Evolutionary conservation across 1,139 yeast species (phyloP), one percentile per base, ranked within the genome.

Genomic region (Suhomyces maxii): DNA sequence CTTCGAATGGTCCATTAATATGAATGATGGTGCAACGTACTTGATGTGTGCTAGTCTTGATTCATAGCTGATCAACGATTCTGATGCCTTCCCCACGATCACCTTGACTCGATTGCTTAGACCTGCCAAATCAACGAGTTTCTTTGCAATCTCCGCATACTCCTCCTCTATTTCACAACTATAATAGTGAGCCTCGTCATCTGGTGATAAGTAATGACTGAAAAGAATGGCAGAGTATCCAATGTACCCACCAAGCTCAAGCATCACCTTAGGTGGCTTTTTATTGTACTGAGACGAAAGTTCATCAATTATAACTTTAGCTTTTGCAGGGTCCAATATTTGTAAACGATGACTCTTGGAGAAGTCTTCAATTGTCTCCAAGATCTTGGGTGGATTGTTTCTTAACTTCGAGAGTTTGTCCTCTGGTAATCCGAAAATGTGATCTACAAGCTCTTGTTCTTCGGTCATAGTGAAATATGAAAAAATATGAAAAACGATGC

Each of bases 211-310:
- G 47, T 64, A 61, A 31, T 54, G 57, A 1, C 68, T 68, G 47
- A 72, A 72, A 32, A 65, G 53, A 2, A 77, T 64, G 7, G 79
- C 74, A 0, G 77, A 68, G 50, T 76, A 76, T 0, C 81, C 81
- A 14, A 71, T 59, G 47, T 67, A 74, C 3, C 77, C 64, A 5
- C 81, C 81, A 37, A 77, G 58, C 50, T 77, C 81, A 36, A 71
- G 57, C 59, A 74, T 58, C 4, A 64, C 46, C 34, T 61, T 61
- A 1, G 80, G 79, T 23, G 63, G 54, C 5, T 43, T 38, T 38
- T 59, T 49, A 8, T 46, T 48, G 8, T 26, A 28, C 8, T 34
- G 37, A 8, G n/a, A 23, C 34, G 34, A 31, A 23, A 75, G 59
- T 41, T 62, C 53, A 3, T 66, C 60, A 12, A 59, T 41, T 6